Evolutionary conservation across 805 yeast species (phyloP).

Genomic region (Henningerozyma blattae): DNA sequence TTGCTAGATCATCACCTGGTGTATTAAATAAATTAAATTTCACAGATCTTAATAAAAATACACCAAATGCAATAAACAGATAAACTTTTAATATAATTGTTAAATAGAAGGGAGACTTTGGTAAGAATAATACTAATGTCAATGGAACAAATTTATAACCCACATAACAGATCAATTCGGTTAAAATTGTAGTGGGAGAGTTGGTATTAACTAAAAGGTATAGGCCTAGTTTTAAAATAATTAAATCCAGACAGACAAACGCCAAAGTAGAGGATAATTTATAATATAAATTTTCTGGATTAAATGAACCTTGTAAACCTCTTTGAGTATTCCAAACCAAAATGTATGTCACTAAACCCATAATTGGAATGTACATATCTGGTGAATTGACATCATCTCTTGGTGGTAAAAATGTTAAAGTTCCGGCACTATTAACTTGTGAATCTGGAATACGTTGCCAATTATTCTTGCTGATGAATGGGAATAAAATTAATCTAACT

Average conservation of each 20-base stretch:
- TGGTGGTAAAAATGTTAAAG: slow-evolving; percentile 42
- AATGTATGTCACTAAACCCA: slow-evolving; percentile 85
- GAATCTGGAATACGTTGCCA: slow-evolving; percentile 52
- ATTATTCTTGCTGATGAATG: slow-evolving; percentile 64
- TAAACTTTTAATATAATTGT: slow-evolving; percentile 36
- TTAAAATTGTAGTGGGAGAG: slow-evolving; percentile 34
- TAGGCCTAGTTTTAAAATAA: slow-evolving; percentile 67
- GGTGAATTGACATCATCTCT: slow-evolving; percentile 87
- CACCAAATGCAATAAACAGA: slow-evolving; percentile 45
- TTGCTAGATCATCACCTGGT: slow-evolving; percentile 36
- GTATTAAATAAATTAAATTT: slow-evolving; percentile 34
- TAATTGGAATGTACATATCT: slow-evolving; percentile 87
- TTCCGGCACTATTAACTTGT: slow-evolving; percentile 5
- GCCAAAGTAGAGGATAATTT: slow-evolving; percentile 81
- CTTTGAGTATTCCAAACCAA: slow-evolving; percentile 72
- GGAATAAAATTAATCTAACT: slow-evolving; percentile 63
- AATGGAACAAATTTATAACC: slow-evolving; percentile 91
- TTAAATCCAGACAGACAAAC: slow-evolving; percentile 63
- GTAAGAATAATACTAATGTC: slow-evolving; percentile 42
- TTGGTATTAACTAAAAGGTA: slow-evolving; percentile 42
- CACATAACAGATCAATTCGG: slow-evolving; percentile 80
- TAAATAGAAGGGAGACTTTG: slow-evolving; percentile 30
- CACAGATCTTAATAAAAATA: slow-evolving; percentile 48
- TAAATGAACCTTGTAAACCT: slow-evolving; percentile 82
- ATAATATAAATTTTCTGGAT: slow-evolving; percentile 83